These are phyloP conservation scores for Arctium minus DNA, from an alignment of 129 eudicot genomes.

Conservation along the genomic window DNA sequence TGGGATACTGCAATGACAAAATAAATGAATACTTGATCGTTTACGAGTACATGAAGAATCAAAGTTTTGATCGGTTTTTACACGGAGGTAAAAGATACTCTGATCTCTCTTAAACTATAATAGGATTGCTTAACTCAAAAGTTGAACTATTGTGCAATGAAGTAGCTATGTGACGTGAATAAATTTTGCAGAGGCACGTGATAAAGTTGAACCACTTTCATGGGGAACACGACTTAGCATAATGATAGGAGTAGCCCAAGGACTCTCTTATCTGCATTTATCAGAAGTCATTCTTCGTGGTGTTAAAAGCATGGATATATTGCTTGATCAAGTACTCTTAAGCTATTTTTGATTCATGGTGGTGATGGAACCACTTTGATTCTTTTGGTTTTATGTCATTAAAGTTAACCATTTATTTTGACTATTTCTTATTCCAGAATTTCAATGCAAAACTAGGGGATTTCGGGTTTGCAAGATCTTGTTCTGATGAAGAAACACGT, in stretches of 20 bases:
- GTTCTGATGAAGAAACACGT: background rate
- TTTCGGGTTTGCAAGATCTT: slow-evolving; percentile 12
- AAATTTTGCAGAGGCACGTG: background rate
- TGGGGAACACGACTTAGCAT: slow-evolving; percentile 22
- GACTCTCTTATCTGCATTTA: slow-evolving; percentile 15
- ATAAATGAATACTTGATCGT: background rate
- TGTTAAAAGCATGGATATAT: background rate
- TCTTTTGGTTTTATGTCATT: background rate
- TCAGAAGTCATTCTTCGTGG: background rate
- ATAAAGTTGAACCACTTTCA: slow-evolving; percentile 10
- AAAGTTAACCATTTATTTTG: background rate
- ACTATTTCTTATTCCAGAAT: slow-evolving; percentile 3
- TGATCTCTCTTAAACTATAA: background rate
- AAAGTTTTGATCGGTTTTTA: background rate
- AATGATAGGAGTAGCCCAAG: slow-evolving; percentile 24
- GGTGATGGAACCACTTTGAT: too few relatives aligned
- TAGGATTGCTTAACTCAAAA: too few relatives aligned
- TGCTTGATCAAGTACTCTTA: slow-evolving; percentile 20
- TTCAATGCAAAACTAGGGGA: slow-evolving; percentile 21
- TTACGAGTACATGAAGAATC: slow-evolving; percentile 15
- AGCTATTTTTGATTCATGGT: background rate
- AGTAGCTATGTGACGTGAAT: background rate
- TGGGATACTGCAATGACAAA: slow-evolving; percentile 12
- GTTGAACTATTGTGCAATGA: background rate
- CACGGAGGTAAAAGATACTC: background rate